Base-by-base conservation (phyloP, 2,329 filamentous ascomycete species). In the Tolypocladium amazonense region DNA sequence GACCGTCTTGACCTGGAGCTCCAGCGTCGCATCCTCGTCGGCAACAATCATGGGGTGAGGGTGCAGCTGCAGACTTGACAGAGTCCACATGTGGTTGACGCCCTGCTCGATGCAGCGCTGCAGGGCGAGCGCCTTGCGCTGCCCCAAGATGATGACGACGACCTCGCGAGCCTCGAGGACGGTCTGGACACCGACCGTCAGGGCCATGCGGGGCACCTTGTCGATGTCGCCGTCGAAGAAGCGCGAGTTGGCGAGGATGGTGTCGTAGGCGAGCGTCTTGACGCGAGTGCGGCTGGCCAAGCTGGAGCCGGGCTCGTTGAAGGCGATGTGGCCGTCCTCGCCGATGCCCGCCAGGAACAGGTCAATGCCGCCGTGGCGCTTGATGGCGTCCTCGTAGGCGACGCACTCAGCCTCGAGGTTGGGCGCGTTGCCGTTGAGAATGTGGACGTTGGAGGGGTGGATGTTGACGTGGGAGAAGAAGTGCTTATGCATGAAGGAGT, bases 401-500 rank as follows among this genome's bases (percentile, higher is more conserved):
- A 88, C 82, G 69, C 90, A 93, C 74, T 94, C 90, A 47, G 84
- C 85, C 64, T 87, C 85, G 2, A 91, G 83, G 69, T 90, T 88
- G 18, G 82, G 76, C 0, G 89, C 89, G 70, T 92, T 93, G 68
- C 90, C 90, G 70, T 93, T 85, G 45, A 93, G 82, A 68, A 94
- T 91, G 75, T 95, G 87, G 70, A 94, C 90, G 71, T 93, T 92
- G 69, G 83, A 81, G 6, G 90, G 90, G 65, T 86, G 83, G 66
- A 94, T 87, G 70, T 95, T 89, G 67, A 94, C 87, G 66, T 85
- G 90, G 52, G 88, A 90, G 79, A 95, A 95, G 80, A 95, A 91
- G 76, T 94, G 82, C 75, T 89, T 90, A 83, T 92, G 95, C 90
- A 95, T 94, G 79, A 94, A 95, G 65, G 87, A 89, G 77, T 95